A percentile compares a stretch with the other conserved stretches of the same genome.
Evolutionary conservation across 202 grass and related monocot species (phyloP).

Genomic region (Cymbopogon flexuosus): DNA sequence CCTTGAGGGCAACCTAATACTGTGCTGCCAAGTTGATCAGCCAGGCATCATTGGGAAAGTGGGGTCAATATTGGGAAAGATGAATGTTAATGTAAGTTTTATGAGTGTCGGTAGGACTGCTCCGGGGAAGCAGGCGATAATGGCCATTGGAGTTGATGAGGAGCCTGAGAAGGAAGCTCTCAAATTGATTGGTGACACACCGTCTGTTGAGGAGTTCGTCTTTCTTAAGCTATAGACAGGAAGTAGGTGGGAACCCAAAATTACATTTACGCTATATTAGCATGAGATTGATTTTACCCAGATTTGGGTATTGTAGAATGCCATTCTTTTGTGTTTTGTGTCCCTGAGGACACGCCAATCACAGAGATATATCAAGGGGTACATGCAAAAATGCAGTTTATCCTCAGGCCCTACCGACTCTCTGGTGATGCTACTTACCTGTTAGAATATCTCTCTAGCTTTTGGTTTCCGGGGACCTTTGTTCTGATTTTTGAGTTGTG

Average conservation of each 20-base stretch:
- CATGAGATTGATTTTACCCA: background rate
- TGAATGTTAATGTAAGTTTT: constrained; percentile 76
- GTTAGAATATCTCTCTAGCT: background rate
- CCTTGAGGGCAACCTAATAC: constrained; percentile 75
- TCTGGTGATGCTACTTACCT: background rate
- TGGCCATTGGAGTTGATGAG: constrained; percentile 79
- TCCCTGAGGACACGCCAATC: background rate
- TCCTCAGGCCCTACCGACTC: background rate
- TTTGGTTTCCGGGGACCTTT: background rate
- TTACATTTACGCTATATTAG: constrained; percentile 8
- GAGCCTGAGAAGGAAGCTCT: constrained; percentile 62
- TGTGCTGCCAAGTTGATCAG: constrained; percentile 62
- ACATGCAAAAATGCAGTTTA: background rate
- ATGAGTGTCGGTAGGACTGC: constrained; percentile 80
- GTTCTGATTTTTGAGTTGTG: background rate
- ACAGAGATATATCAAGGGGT: background rate
- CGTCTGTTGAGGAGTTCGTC: constrained; percentile 59
- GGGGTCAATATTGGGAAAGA: constrained; percentile 51
- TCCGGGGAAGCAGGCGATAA: constrained; percentile 56
- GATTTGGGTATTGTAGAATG: constrained; percentile 4
- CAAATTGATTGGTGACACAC: constrained; percentile 57
- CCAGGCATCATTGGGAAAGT: constrained; percentile 76
- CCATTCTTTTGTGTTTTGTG: background rate
- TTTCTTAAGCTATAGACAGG: constrained; percentile 71
- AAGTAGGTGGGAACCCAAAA: background rate